Evolutionary conservation across 768 basidiomycete species (phyloP).

Genomic region (Xanthoconium purpureum): DNA sequence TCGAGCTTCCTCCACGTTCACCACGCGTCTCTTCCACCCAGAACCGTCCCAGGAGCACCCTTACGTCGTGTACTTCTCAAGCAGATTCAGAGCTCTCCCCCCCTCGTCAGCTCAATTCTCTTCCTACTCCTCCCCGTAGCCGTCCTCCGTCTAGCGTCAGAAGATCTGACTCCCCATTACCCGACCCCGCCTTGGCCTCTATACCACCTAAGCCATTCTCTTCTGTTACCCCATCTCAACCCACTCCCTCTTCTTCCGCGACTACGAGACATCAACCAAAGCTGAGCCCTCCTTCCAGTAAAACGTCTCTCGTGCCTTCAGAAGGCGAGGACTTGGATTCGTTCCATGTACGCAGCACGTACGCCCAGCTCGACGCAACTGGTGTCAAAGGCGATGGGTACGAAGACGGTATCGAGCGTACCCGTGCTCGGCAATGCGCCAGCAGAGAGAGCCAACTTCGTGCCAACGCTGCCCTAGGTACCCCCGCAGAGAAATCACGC

Average conservation of each 20-base stretch:
- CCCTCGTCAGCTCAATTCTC: conserved; percentile 14
- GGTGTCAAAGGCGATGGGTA: conserved; percentile 96
- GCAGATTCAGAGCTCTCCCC: conserved; percentile 18
- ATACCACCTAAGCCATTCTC: conserved; percentile 17
- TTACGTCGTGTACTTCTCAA: conserved; percentile 29
- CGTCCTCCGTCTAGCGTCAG: conserved; percentile 26
- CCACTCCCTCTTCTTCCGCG: conserved; percentile 31
- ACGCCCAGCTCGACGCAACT: conserved; percentile 81
- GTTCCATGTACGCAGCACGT: conserved; percentile 80
- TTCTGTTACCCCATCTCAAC: conserved; percentile 27
- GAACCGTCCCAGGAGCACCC: conserved; percentile 22
- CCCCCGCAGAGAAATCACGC: conserved; percentile 58
- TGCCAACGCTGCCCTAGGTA: conserved; percentile 53
- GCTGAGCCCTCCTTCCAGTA: conserved; percentile 43
- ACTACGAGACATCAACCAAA: conserved; percentile 28
- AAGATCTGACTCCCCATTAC: conserved; percentile 25
- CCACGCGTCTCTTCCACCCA: conserved; percentile 20
- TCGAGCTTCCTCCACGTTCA: conserved; percentile 27
- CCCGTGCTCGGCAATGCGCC: conserved; percentile 64
- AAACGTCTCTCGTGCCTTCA: conserved; percentile 63
- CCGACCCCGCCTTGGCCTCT: conserved; percentile 19
- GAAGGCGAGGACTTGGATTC: conserved; percentile 81
- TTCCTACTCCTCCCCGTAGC: conserved; percentile 29
- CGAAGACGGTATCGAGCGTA: conserved; percentile 92
- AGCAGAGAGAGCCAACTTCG: conserved; percentile 58